A percentile compares a stretch with the other conserved stretches of the same genome.
Conservation (phyloP, 805 yeast genomes). For the Komagataella ulmi region DNA sequence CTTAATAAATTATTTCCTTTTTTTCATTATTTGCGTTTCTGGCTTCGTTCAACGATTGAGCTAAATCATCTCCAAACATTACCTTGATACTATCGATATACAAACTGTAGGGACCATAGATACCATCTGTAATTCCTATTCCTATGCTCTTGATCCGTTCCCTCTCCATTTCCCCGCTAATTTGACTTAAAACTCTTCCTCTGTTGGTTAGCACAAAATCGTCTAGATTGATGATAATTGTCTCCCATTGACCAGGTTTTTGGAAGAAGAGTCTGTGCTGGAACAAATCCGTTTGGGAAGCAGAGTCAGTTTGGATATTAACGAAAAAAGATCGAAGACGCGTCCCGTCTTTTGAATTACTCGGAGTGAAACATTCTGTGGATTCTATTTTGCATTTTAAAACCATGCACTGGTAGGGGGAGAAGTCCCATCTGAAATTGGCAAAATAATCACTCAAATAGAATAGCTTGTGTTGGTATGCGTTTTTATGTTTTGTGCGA, state of each 20-base stretch:
- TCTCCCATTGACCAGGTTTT: constrained; percentile 72
- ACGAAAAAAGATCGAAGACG: constrained; percentile 54
- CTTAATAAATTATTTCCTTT: not conserved
- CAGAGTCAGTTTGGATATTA: constrained; percentile 71
- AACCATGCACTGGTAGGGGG: constrained; percentile 44
- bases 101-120: constrained; percentile 62
- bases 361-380: constrained; percentile 6
- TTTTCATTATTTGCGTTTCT: constrained; percentile 11
- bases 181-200: constrained; percentile 45
- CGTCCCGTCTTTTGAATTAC: not conserved
- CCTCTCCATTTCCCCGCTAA: constrained; percentile 44
- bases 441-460: constrained; percentile 21
- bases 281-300: constrained; percentile 64
- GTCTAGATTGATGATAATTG: constrained; percentile 62
- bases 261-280: constrained; percentile 70
- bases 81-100: constrained; percentile 65
- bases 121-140: constrained; percentile 63
- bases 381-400: constrained; percentile 59
- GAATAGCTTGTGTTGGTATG: constrained; percentile 28
- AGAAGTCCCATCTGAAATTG: constrained; percentile 58
- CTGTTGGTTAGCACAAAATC: constrained; percentile 76
- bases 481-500: constrained; percentile 55
- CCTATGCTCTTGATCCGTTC: constrained; percentile 62
- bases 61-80: constrained; percentile 40
- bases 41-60: constrained; percentile 23